Percentiles rank a stretch among this genome's conserved stretches.
Evolutionary conservation across 805 yeast genomes (phyloP).

Genomic region (Hemisphaericaspora nanyangensis): DNA sequence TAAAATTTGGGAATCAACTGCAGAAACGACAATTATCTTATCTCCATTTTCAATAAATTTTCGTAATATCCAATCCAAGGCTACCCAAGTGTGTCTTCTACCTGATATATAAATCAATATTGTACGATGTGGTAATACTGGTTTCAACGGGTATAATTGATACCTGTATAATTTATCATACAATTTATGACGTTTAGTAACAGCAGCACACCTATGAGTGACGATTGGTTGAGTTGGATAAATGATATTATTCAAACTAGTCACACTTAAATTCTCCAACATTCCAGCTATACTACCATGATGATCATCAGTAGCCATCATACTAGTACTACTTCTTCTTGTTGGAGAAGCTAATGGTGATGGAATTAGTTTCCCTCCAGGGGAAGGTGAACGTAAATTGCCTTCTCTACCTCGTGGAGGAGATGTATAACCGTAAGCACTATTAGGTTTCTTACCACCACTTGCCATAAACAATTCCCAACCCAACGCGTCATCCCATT

Average conservation of each 20-base stretch:
- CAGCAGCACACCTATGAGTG: conserved; percentile 40
- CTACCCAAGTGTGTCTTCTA: conserved; percentile 77
- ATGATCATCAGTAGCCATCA: conserved; percentile 7
- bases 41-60: conserved; percentile 62
- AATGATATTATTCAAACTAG: not conserved
- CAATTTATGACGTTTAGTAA: conserved; percentile 43
- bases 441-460: not conserved
- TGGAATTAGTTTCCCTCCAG: conserved; percentile 4
- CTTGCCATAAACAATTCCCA: conserved; percentile 4
- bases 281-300: not conserved
- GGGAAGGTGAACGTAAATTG: conserved; percentile 11
- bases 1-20: conserved; percentile 30
- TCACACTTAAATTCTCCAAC: not conserved
- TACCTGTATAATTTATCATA: conserved; percentile 46
- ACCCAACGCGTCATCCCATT: conserved; percentile 12
- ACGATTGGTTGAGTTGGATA: conserved; percentile 41
- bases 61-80: conserved; percentile 65
- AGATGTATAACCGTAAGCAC: not conserved
- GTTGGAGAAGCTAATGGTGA: conserved; percentile 9
- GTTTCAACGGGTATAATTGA: conserved; percentile 25
- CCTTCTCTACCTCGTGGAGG: conserved; percentile 12
- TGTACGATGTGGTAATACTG: conserved; percentile 49
- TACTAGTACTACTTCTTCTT: conserved; percentile 10
- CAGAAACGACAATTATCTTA: conserved; percentile 57
- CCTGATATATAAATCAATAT: conserved; percentile 67